phyloP scores from a whole-genome alignment of 352 stramenopile genomes.

The Globisporangium abappressorium region DNA sequence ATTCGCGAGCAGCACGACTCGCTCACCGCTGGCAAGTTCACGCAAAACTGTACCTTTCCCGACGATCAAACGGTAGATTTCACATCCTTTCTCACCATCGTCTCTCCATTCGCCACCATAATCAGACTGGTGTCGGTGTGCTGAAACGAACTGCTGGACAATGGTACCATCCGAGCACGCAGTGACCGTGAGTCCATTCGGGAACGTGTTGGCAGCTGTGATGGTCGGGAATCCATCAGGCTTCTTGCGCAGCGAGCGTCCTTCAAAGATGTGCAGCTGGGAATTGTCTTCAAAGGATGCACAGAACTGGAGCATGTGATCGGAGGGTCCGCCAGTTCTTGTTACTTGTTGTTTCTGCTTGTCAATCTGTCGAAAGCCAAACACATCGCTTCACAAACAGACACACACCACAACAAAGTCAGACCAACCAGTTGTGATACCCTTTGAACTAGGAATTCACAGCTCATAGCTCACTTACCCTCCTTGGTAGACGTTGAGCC shows the following conservation, averaged over 20 bases:
- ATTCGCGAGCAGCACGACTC: conserved; percentile 47
- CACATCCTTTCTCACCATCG: conserved; percentile 7
- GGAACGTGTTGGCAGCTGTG: conserved; percentile 39
- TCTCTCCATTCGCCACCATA: background rate
- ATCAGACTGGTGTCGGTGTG: background rate
- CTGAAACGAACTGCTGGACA: conserved; percentile 30
- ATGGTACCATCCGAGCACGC: conserved; percentile 62
- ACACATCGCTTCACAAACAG: conserved; percentile 40
- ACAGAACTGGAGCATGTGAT: conserved; percentile 39
- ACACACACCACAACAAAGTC: background rate
- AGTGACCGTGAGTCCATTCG: conserved; percentile 49
- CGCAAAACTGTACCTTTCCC: conserved; percentile 55
- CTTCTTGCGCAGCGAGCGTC: conserved; percentile 32
- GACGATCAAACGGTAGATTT: conserved; percentile 49
- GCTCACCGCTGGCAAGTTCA: conserved; percentile 33
- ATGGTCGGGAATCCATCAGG: conserved; percentile 50
- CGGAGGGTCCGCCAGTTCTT: background rate
- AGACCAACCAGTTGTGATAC: background rate
- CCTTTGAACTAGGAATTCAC: background rate
- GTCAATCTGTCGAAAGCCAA: conserved; percentile 43
- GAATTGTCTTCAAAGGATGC: conserved; percentile 56
- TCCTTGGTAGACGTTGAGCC: conserved; percentile 67
- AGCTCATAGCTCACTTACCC: conserved; percentile 24
- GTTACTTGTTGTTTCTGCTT: background rate
- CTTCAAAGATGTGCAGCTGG: conserved; percentile 39